phyloP scores from a whole-genome alignment of 345 rosid genomes.

The Triadica sebifera region DNA sequence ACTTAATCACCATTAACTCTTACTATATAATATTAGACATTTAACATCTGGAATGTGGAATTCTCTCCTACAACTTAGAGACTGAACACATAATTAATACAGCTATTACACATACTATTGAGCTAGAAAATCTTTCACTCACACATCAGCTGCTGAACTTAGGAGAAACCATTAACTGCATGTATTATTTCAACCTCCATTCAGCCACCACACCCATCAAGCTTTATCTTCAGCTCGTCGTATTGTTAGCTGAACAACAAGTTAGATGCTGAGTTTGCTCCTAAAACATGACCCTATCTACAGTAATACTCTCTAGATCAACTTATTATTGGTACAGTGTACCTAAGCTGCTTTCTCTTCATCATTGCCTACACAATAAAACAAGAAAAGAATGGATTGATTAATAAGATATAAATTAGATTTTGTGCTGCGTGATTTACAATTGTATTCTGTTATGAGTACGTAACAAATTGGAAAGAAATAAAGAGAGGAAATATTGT shows the following conservation, averaged over 20 bases:
- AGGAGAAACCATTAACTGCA: background rate
- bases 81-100: slow-evolving; percentile 3
- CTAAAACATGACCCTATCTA: slow-evolving; percentile 7
- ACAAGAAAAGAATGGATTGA: background rate
- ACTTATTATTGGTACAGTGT: background rate
- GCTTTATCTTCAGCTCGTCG: background rate
- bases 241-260: background rate
- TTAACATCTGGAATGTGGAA: background rate
- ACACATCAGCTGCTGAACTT: background rate
- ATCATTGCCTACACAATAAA: slow-evolving; percentile 17
- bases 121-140: background rate
- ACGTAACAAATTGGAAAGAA: background rate
- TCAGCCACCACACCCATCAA: background rate
- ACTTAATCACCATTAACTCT: background rate
- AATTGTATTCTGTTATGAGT: background rate
- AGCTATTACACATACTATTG: slow-evolving; percentile 10
- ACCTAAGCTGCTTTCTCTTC: background rate
- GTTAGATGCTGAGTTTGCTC: slow-evolving; percentile 15
- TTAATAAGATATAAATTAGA: background rate
- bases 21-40: background rate
- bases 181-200: background rate
- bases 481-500: background rate
- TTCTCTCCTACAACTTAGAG: background rate
- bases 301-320: background rate
- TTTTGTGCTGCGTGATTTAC: background rate